A percentile compares a stretch with the other conserved stretches of the same genome.
Conservation (phyloP, 305 asterid species). For the Fraxinus baroniana region DNA sequence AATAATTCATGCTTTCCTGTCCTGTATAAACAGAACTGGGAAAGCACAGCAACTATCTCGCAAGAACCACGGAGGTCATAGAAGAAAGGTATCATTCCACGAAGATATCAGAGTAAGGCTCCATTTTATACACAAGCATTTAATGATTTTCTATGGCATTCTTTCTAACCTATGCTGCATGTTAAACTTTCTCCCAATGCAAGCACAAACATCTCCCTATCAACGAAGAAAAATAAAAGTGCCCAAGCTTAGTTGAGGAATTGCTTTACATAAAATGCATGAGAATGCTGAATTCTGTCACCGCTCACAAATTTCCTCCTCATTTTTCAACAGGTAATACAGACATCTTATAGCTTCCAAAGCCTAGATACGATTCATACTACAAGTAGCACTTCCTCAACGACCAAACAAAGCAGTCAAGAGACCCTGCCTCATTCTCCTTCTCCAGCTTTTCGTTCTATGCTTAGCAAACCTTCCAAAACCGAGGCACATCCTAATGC, state of each 20-base stretch:
- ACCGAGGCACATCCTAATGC: constrained; percentile 88
- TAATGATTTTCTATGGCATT: not conserved
- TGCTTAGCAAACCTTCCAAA: constrained; percentile 45
- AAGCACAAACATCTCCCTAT: not conserved
- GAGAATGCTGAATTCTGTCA: not conserved
- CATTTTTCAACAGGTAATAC: constrained; percentile 36
- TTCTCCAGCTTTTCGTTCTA: constrained; percentile 51
- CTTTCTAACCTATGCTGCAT: not conserved
- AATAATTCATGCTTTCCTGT: not conserved
- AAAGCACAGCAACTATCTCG: constrained; percentile 31
- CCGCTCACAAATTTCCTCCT: not conserved
- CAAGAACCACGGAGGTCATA: constrained; percentile 29
- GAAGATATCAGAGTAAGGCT: constrained; percentile 30
- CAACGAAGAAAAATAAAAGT: not conserved
- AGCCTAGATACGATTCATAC: constrained; percentile 38
- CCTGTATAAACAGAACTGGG: constrained; percentile 29
- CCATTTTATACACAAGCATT: constrained; percentile 10
- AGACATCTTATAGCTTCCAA: constrained; percentile 22
- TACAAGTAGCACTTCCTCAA: constrained; percentile 43
- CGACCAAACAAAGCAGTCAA: constrained; percentile 22
- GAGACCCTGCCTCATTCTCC: constrained; percentile 59
- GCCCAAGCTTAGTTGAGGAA: not conserved
- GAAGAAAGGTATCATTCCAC: constrained; percentile 52
- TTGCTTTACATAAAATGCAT: not conserved
- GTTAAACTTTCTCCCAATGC: not conserved